A percentile compares a stretch with the other conserved stretches of the same genome.
These are phyloP conservation scores for Xylaria nigripes DNA, from an alignment of 495 filamentous ascomycete species.

Conservation along the genomic window DNA sequence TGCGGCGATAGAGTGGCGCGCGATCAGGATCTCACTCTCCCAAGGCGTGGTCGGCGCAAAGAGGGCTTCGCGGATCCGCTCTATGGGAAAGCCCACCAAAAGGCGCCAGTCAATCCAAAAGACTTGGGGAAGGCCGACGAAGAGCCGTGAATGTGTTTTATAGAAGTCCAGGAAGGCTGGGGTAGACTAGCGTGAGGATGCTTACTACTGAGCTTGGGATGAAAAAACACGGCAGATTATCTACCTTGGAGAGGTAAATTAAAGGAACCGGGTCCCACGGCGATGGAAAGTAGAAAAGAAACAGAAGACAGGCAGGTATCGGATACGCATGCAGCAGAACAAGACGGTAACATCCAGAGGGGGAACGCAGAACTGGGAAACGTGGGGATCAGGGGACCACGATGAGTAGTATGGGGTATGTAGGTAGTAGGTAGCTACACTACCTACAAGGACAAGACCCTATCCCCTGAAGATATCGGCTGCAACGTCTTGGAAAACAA, in stretches of 20 bases:
- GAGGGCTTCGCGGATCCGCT: conserved; percentile 1
- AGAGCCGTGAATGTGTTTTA: neutral
- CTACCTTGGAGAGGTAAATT: neutral
- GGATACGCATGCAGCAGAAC: neutral
- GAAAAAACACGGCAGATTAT: neutral
- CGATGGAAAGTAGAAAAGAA: conserved; percentile 2
- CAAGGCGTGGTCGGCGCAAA: neutral
- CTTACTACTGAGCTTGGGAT: neutral
- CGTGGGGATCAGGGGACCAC: conserved; percentile 12
- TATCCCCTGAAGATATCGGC: conserved; percentile 7
- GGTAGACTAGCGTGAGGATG: neutral
- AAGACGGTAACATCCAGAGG: neutral
- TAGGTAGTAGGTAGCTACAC: neutral
- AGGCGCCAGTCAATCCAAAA: conserved; percentile 1
- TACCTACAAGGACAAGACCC: neutral
- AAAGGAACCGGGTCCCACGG: neutral
- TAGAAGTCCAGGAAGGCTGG: conserved; percentile 2
- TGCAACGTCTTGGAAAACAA: conserved; percentile 9
- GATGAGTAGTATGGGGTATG: conserved; percentile 4
- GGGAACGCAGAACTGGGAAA: neutral
- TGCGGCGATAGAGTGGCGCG: neutral
- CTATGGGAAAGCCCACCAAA: conserved; percentile 7
- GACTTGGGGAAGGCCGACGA: neutral
- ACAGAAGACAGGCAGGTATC: neutral
- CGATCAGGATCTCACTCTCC: neutral